These are phyloP conservation scores for Fusarium sp. DNA, from an alignment of 2,329 filamentous ascomycete species.

Conservation along the genomic window DNA sequence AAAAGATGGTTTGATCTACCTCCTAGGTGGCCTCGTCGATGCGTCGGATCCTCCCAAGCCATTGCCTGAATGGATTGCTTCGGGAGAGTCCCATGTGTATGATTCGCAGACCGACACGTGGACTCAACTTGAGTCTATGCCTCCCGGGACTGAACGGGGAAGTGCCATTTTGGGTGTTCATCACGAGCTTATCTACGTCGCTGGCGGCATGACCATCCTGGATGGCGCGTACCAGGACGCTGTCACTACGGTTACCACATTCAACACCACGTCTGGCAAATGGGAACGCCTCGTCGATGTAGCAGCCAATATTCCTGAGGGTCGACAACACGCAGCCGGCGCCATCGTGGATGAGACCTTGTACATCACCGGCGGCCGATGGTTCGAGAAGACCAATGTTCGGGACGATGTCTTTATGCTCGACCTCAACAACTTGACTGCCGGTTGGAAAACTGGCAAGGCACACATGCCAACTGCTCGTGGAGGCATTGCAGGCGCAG, in stretches of 20 bases:
- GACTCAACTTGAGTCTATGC: not conserved
- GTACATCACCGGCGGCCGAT: not conserved
- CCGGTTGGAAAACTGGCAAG: not conserved
- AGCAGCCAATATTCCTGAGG: not conserved
- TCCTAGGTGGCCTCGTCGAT: not conserved
- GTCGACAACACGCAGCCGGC: not conserved
- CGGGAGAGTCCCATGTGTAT: not conserved
- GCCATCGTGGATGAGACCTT: not conserved
- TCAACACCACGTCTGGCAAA: not conserved
- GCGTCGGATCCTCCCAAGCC: not conserved
- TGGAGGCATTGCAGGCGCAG: not conserved
- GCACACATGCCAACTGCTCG: not conserved
- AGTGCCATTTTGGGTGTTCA: not conserved
- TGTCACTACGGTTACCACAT: not conserved
- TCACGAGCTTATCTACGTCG: not conserved
- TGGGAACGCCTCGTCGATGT: not conserved
- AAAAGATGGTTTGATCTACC: not conserved
- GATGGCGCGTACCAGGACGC: not conserved
- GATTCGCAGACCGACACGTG: not conserved
- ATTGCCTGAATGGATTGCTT: not conserved
- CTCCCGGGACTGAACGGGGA: not conserved
- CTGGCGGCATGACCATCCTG: not conserved
- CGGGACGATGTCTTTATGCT: not conserved
- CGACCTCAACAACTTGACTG: not conserved
- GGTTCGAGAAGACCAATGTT: not conserved